A percentile compares a stretch with the other conserved stretches of the same genome.
These are phyloP conservation scores for Endotrypanum monterogeii DNA, from an alignment of 208 protist species.

Conservation along the genomic window DNA sequence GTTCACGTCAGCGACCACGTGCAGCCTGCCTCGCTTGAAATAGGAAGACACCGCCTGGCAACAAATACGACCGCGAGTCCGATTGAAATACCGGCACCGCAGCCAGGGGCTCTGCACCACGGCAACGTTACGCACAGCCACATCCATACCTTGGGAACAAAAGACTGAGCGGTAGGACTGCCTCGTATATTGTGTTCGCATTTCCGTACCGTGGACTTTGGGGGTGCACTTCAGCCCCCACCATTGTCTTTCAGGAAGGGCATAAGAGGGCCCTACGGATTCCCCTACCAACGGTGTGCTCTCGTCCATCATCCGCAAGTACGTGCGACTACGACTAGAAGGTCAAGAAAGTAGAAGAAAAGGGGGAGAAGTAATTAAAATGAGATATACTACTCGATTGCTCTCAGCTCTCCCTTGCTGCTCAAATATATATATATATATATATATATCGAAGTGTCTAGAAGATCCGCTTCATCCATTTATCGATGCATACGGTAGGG, in stretches of 20 bases:
- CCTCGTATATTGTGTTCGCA: slow-evolving; percentile 14
- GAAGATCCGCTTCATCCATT: not conserved
- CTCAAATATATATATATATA: not conserved
- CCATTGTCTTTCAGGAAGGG: slow-evolving; percentile 5
- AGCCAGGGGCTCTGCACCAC: slow-evolving; percentile 32
- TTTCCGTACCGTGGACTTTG: not conserved
- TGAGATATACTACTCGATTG: not conserved
- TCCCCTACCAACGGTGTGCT: slow-evolving; percentile 24
- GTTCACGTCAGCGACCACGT: slow-evolving; percentile 48
- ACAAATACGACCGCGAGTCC: slow-evolving; percentile 23
- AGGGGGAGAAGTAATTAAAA: not conserved
- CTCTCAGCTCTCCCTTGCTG: not conserved
- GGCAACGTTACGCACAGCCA: slow-evolving; percentile 43
- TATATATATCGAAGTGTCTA: not conserved
- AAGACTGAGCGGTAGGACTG: slow-evolving; percentile 41
- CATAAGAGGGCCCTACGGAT: slow-evolving; percentile 15
- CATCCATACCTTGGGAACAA: slow-evolving; percentile 30
- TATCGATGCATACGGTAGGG: not conserved
- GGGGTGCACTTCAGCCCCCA: not conserved
- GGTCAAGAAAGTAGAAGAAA: slow-evolving; percentile 9
- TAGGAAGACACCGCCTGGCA: slow-evolving; percentile 49
- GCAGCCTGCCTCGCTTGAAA: slow-evolving; percentile 37
- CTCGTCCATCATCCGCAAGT: slow-evolving; percentile 27
- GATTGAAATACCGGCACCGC: slow-evolving; percentile 25
- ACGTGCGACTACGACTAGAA: not conserved